phyloP scores from a whole-genome alignment of 768 basidiomycete genomes.

The Psilocybe cyanescens region DNA sequence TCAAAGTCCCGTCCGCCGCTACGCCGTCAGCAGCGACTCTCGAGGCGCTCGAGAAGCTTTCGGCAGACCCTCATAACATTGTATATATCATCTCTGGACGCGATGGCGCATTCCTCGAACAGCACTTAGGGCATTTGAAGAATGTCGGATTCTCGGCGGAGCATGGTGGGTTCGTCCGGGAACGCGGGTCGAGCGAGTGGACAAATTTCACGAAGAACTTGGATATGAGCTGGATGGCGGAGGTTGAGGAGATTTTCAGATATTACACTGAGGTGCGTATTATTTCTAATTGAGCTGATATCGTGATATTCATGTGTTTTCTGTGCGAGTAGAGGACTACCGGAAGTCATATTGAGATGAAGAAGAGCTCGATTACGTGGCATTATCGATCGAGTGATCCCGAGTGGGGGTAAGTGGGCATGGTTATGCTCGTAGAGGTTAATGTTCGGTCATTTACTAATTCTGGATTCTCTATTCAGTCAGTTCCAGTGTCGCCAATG shows the following conservation, averaged over 20 bases:
- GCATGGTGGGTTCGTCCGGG: constrained; percentile 91
- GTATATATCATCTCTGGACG: constrained; percentile 99
- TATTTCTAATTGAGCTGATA: background rate
- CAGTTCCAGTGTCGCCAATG: constrained; percentile 96
- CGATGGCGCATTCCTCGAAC: constrained; percentile 89
- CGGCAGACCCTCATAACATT: constrained; percentile 83
- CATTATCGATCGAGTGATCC: constrained; percentile 94
- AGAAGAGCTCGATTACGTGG: constrained; percentile 98
- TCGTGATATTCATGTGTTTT: constrained; percentile 14
- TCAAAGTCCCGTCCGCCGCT: constrained; percentile 90
- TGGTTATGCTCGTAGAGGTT: background rate
- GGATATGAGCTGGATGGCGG: constrained; percentile 98
- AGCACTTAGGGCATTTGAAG: constrained; percentile 85
- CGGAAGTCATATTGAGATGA: constrained; percentile 94
- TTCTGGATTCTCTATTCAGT: constrained; percentile 36
- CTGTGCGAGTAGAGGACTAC: constrained; percentile 68
- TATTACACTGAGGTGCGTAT: constrained; percentile 88
- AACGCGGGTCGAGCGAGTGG: constrained; percentile 72
- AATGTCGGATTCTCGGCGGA: constrained; percentile 93
- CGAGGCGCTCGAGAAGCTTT: constrained; percentile 70
- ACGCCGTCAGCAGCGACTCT: constrained; percentile 77
- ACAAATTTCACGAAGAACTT: constrained; percentile 86
- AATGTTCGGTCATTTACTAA: background rate
- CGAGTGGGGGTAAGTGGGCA: constrained; percentile 82
- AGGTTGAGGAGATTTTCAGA: constrained; percentile 94